Percentiles rank a stretch among this genome's conserved stretches.
These are phyloP conservation scores for Musa beccarii DNA, from an alignment of 176 grass and related monocot species.

Conservation along the genomic window DNA sequence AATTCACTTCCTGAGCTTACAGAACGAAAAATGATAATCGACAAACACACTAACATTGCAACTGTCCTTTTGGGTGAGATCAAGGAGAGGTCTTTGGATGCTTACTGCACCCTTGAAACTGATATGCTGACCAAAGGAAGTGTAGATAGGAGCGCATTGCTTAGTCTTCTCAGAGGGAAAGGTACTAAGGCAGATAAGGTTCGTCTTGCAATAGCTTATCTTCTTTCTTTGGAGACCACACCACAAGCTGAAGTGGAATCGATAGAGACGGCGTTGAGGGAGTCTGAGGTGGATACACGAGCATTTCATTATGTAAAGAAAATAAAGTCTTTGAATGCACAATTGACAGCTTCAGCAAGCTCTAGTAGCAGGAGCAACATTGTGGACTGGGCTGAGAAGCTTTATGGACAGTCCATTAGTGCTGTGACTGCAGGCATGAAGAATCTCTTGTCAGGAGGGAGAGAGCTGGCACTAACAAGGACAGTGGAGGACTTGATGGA, in stretches of 20 bases:
- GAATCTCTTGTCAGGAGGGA: constrained; percentile 87
- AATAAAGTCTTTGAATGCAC: constrained; percentile 72
- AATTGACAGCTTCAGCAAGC: constrained; percentile 59
- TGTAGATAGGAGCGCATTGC: constrained; percentile 50
- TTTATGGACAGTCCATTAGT: constrained; percentile 82
- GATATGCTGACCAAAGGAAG: constrained; percentile 71
- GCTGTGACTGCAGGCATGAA: constrained; percentile 82
- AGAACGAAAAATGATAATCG: constrained; percentile 85
- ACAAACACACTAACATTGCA: constrained; percentile 89
- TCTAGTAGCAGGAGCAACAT: constrained; percentile 78
- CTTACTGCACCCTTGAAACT: constrained; percentile 65
- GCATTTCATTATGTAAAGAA: constrained; percentile 93
- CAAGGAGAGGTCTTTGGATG: constrained; percentile 85
- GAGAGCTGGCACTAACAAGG: constrained; percentile 77
- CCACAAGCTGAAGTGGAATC: constrained; percentile 59
- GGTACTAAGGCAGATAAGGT: constrained; percentile 90
- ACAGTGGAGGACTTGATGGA: constrained; percentile 92
- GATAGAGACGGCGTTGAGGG: constrained; percentile 58
- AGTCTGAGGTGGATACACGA: constrained; percentile 69
- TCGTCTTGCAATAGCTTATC: constrained; percentile 70
- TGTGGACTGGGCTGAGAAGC: constrained; percentile 97
- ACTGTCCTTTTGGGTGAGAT: constrained; percentile 71
- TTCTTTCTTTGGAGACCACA: constrained; percentile 69
- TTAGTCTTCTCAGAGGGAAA: constrained; percentile 68
- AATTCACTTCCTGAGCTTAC: constrained; percentile 88